Evolutionary conservation across 139 green algal genomes (phyloP).

Genomic region (Picocystis salinarum): DNA sequence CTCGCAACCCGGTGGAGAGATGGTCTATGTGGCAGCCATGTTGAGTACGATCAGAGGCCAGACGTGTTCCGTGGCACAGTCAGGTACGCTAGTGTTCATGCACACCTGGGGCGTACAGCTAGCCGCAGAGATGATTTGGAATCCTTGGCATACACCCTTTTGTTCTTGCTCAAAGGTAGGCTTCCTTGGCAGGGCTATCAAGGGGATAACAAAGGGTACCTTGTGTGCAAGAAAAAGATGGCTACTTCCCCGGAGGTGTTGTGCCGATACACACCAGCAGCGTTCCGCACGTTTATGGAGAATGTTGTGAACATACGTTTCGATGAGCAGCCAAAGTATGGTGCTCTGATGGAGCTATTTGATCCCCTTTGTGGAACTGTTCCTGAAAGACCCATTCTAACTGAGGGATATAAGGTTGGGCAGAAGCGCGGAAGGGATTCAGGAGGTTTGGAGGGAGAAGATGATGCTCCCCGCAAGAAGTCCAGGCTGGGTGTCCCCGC

Average conservation of each 20-base stretch:
- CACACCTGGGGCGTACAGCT: slow-evolving; percentile 87
- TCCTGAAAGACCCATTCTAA: slow-evolving; percentile 59
- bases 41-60: slow-evolving; percentile 97
- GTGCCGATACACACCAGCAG: slow-evolving; percentile 79
- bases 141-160: slow-evolving; percentile 93
- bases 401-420: slow-evolving; percentile 61
- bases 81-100: slow-evolving; percentile 91
- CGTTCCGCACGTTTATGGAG: slow-evolving; percentile 90
- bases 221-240: slow-evolving; percentile 99
- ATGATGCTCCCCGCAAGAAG: slow-evolving; percentile 30
- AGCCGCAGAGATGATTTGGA: slow-evolving; percentile 88
- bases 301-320: slow-evolving; percentile 95
- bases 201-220: slow-evolving; percentile 97
- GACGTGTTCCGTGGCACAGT: slow-evolving; percentile 96
- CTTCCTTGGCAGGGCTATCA: slow-evolving; percentile 77
- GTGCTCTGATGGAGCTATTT: slow-evolving; percentile 63
- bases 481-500: slow-evolving; percentile 83
- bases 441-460: slow-evolving; percentile 40
- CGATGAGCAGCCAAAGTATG: slow-evolving; percentile 91
- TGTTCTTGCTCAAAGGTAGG: slow-evolving; percentile 86
- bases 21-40: slow-evolving; percentile 63
- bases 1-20: slow-evolving; percentile 80
- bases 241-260: slow-evolving; percentile 81
- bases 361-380: slow-evolving; percentile 69
- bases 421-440: slow-evolving; percentile 68